Conservation (phyloP, 1,139 yeast genomes). For the Sporopachydermia cereana region DNA sequence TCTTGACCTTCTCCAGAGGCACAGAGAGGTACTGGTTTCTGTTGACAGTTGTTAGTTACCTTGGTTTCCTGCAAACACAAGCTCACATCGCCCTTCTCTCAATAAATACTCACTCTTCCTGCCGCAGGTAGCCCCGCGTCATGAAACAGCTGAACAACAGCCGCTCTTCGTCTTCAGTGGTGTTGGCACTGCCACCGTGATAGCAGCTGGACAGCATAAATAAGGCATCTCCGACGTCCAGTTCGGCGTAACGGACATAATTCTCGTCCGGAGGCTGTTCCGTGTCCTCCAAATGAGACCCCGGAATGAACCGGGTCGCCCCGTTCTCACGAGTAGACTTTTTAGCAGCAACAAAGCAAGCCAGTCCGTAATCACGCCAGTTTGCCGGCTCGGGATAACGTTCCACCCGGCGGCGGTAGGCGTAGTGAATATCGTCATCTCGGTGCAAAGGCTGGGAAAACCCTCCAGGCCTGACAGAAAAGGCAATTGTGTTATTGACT, state of each 20-base stretch:
- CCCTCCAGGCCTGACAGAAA: conserved; percentile 17
- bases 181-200: conserved; percentile 16
- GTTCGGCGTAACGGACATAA: conserved; percentile 22
- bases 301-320: conserved; percentile 22
- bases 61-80: too few relatives aligned
- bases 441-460: conserved; percentile 19
- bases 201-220: conserved; percentile 14
- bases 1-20: conserved; percentile 5
- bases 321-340: conserved; percentile 19
- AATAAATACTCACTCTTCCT: conserved; percentile 12
- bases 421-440: conserved; percentile 20
- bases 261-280: conserved; percentile 11
- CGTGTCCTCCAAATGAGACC: conserved; percentile 19
- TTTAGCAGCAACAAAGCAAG: conserved; percentile 17
- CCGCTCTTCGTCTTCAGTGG: conserved; percentile 18
- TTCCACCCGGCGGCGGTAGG: conserved; percentile 15
- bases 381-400: conserved; percentile 9
- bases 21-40: conserved; percentile 10
- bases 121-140: conserved; percentile 14
- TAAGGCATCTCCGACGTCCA: conserved; percentile 17
- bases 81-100: not conserved
- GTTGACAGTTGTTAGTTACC: not conserved
- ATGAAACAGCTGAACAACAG: conserved; percentile 18
- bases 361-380: conserved; percentile 17
- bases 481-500: conserved; percentile 7